A percentile compares a stretch with the other conserved stretches of the same genome.
These are phyloP conservation scores for Penicilliopsis zonata DNA, from an alignment of 495 filamentous ascomycete genomes.

Conservation along the genomic window DNA sequence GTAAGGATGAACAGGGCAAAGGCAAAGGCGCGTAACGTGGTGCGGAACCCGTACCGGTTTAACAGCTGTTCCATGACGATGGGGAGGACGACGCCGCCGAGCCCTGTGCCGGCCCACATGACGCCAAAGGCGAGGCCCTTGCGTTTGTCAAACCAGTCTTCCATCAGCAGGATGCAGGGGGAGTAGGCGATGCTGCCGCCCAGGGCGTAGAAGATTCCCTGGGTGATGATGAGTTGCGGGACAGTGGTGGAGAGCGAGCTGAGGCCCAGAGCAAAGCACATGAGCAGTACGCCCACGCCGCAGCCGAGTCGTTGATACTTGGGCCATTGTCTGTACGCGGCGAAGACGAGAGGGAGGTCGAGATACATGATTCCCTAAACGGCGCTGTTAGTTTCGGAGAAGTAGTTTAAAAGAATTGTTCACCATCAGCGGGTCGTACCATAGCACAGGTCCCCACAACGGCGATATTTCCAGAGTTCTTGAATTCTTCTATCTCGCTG, in stretches of 20 bases:
- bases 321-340: conserved; percentile 1
- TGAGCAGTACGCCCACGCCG: conserved; percentile 3
- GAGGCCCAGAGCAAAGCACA: conserved; percentile 6
- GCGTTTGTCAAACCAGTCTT: too few relatives aligned
- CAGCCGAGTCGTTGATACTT: too few relatives aligned
- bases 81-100: conserved; percentile 32
- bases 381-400: conserved; percentile 2
- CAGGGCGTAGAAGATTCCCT: too few relatives aligned
- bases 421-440: conserved; percentile 2
- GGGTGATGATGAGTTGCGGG: conserved; percentile 8
- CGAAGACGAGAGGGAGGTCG: conserved; percentile 6
- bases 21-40: too few relatives aligned
- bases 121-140: too few relatives aligned
- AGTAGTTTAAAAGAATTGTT: background rate
- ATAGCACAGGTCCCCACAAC: conserved; percentile 9
- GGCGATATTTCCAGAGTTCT: conserved; percentile 7
- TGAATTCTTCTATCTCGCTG: conserved; percentile 13
- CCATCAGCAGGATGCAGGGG: too few relatives aligned
- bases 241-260: conserved; percentile 8
- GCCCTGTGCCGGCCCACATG: conserved; percentile 26
- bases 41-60: conserved; percentile 36
- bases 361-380: too few relatives aligned
- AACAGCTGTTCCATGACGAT: conserved; percentile 38
- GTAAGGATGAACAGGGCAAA: background rate
- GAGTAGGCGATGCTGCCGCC: too few relatives aligned